Evolutionary conservation across 2,329 filamentous ascomycete genomes (phyloP), one percentile per base, ranked within the genome.

Genomic region (Stachybotrys chartarum): DNA sequence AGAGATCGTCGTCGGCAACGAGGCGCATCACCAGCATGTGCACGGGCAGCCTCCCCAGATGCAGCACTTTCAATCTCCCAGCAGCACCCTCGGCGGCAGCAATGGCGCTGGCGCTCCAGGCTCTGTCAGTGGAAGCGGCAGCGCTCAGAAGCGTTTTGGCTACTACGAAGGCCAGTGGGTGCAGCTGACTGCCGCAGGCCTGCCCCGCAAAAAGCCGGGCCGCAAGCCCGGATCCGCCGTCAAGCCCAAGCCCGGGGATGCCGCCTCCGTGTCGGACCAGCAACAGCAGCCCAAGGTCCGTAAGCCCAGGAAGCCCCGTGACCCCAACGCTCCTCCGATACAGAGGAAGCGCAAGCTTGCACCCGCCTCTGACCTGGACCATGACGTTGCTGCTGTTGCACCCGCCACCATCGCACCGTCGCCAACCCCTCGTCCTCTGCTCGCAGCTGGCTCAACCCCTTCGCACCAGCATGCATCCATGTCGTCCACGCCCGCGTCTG

Each of bases 181-280:
- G 31, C 76, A 74, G 58, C 69, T 84, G 53, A 84, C 81, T 0
- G 81, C 81, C 30, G 81, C 81, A 53, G 82, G 82, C 11, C 65
- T 82, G 7, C 81, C 82, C 0, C 72, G 83, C 5, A 85, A 85
- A 70, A 87, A 86, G 71, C 82, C 83, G 18, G 83, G 83, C 24
- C 79, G 84, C 52, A 87, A 87, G 65, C 82, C 84, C 64, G 87
- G 78, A 65, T 81, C 74, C 57, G 78, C 72, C 54, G 68, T 78
- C 51, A 80, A 78, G 62, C 68, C 70, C 56, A 76, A 74, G 66
- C 65, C 65, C 54, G 66, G 70, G 53, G 69, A 72, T 56, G 72
- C 70, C 51, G 70, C 70, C 53, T 69, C 73, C 17, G 56, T 55
- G 17, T 39, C 57, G 24, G 75, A 79, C 14, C 72, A 72, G 24